phyloP scores from a whole-genome alignment of 805 yeast species.

The Candida michaelii region DNA sequence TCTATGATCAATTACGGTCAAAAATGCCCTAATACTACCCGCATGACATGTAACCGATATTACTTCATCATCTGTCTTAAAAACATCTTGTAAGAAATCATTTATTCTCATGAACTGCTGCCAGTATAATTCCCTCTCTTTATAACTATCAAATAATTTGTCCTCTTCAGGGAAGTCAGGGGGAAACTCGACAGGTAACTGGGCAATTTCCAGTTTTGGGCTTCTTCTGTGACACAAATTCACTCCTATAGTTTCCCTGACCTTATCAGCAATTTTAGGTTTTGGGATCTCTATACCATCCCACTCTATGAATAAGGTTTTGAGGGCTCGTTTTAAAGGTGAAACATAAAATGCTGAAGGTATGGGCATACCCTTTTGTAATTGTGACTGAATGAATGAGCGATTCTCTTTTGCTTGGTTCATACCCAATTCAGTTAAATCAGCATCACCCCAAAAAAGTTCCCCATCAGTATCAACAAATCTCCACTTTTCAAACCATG shows the following conservation, averaged over 20 bases:
- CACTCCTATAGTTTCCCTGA: conserved; percentile 62
- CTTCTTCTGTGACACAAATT: conserved; percentile 63
- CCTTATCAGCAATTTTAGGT: conserved; percentile 41
- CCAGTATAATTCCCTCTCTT: conserved; percentile 39
- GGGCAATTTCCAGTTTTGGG: conserved; percentile 32
- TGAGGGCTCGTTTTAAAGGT: conserved; percentile 62
- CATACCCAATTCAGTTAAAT: conserved; percentile 53
- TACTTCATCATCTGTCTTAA: conserved; percentile 23
- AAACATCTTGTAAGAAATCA: conserved; percentile 39
- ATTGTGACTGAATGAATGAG: conserved; percentile 41
- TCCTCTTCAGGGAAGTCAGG: conserved; percentile 51
- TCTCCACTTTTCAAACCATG: conserved; percentile 60
- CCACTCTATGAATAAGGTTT: conserved; percentile 56
- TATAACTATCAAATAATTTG: conserved; percentile 38
- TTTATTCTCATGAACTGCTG: conserved; percentile 54
- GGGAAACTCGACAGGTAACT: conserved; percentile 40
- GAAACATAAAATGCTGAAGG: conserved; percentile 58
- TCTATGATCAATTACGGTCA: conserved; percentile 51
- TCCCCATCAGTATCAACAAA: conserved; percentile 54
- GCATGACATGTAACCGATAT: conserved; percentile 50
- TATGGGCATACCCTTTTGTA: conserved; percentile 49
- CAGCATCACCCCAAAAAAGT: conserved; percentile 59
- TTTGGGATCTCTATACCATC: conserved; percentile 30
- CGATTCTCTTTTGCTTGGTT: conserved; percentile 54
- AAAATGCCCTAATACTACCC: conserved; percentile 48